Percentiles rank a stretch among this genome's conserved stretches.
Evolutionary conservation across 345 rosid genomes (phyloP).

Genomic region (Streptanthus diversifolius): DNA sequence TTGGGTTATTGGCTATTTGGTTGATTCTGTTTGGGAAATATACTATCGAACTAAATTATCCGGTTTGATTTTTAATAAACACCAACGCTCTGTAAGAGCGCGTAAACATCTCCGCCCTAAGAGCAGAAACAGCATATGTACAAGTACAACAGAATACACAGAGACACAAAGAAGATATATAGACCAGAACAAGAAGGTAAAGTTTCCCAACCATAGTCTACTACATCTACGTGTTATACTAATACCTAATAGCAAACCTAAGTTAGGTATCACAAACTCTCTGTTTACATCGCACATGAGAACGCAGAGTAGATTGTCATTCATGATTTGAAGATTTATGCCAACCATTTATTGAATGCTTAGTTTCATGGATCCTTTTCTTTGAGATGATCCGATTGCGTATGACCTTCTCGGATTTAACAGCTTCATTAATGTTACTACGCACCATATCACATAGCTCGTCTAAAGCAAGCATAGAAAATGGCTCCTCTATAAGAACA

Average conservation of each 20-base stretch:
- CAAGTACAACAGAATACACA: background rate
- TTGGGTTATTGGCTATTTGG: background rate
- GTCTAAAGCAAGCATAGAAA: constrained; percentile 84
- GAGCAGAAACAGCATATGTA: background rate
- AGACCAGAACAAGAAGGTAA: background rate
- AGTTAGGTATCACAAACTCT: constrained; percentile 14
- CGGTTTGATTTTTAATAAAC: background rate
- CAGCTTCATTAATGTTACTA: constrained; percentile 59
- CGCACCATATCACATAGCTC: constrained; percentile 58
- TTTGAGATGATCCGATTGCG: constrained; percentile 44
- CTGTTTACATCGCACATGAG: background rate
- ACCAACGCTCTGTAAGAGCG: background rate
- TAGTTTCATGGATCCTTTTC: constrained; percentile 39
- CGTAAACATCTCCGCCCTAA: background rate
- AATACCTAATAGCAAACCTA: background rate
- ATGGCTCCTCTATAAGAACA: constrained; percentile 96
- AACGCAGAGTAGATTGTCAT: background rate
- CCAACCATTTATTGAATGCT: constrained; percentile 69
- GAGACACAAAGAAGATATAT: background rate
- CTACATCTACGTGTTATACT: constrained; percentile 11
- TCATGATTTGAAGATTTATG: constrained; percentile 37
- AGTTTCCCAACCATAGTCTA: background rate
- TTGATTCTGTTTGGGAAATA: background rate
- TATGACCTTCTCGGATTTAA: constrained; percentile 51
- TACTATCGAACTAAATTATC: background rate